These are phyloP conservation scores for Vickermania spadyakhi DNA, from an alignment of 208 protist species.

Conservation along the genomic window DNA sequence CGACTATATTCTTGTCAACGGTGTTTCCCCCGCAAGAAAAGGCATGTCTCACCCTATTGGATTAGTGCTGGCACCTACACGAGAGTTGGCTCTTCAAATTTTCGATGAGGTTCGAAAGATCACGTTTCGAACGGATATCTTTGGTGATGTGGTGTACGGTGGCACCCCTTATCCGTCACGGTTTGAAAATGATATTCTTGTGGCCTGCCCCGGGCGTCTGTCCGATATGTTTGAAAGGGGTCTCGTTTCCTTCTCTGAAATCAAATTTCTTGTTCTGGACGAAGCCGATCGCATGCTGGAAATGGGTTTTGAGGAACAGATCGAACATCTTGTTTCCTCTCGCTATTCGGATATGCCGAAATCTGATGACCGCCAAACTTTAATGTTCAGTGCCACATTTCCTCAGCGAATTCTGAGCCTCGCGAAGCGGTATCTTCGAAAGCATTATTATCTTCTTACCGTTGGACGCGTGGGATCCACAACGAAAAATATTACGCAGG, in stretches of 20 bases:
- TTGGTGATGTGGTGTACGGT: conserved; percentile 95
- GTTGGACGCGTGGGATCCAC: conserved; percentile 97
- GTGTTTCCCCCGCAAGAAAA: conserved; percentile 47
- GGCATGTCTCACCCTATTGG: conserved; percentile 55
- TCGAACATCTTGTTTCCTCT: conserved; percentile 95
- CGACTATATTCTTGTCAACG: conserved; percentile 89
- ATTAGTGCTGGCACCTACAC: conserved; percentile 94
- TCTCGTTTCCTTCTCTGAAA: conserved; percentile 70
- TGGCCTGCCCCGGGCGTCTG: conserved; percentile 87
- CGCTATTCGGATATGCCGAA: conserved; percentile 88
- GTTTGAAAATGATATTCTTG: conserved; percentile 92
- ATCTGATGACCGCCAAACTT: conserved; percentile 94
- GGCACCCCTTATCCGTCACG: conserved; percentile 92
- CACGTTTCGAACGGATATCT: conserved; percentile 88
- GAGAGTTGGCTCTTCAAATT: conserved; percentile 95
- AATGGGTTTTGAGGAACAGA: conserved; percentile 99
- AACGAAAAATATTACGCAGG: conserved; percentile 94
- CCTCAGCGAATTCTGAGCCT: conserved; percentile 96
- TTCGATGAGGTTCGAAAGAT: conserved; percentile 95
- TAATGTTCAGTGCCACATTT: conserved; percentile 99
- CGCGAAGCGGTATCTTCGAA: conserved; percentile 93
- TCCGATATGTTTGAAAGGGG: conserved; percentile 81
- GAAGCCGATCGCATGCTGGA: conserved; percentile 99
- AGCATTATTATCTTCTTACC: conserved; percentile 95
- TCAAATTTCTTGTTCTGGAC: conserved; percentile 95